These are phyloP conservation scores for Eucalyptus caleyi DNA, from an alignment of 345 rosid genomes.

Conservation along the genomic window DNA sequence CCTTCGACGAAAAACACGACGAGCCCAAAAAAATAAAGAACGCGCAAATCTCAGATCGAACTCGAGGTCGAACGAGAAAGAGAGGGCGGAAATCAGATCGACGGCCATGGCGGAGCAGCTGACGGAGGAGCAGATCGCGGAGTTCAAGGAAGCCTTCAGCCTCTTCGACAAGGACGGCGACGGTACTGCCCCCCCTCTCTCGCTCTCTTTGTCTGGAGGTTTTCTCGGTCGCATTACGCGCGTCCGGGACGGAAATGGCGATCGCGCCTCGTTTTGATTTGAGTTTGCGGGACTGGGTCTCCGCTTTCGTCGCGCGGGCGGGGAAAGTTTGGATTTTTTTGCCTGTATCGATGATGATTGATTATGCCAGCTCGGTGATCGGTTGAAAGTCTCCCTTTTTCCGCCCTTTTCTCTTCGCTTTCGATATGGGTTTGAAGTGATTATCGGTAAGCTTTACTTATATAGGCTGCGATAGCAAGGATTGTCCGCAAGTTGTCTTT, in stretches of 20 bases:
- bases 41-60: neutral
- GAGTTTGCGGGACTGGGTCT: neutral
- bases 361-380: neutral
- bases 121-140: conserved; percentile 22
- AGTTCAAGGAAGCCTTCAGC: conserved; percentile 23
- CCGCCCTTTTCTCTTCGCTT: neutral
- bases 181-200: neutral
- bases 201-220: neutral
- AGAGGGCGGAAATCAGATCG: neutral
- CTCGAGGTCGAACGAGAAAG: neutral
- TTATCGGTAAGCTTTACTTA: neutral
- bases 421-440: neutral
- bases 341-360: neutral
- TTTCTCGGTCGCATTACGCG: neutral
- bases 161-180: conserved; percentile 26
- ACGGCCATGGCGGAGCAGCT: conserved; percentile 7
- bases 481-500: neutral
- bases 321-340: neutral
- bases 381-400: neutral
- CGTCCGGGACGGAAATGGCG: neutral
- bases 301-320: neutral
- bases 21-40: neutral
- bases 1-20: neutral
- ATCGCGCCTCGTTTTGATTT: neutral
- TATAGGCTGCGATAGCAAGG: neutral